Percentiles rank a stretch among this genome's conserved stretches.
These are phyloP conservation scores for Talaromyces funiculosus DNA, from an alignment of 2,329 filamentous ascomycete species.

Conservation along the genomic window DNA sequence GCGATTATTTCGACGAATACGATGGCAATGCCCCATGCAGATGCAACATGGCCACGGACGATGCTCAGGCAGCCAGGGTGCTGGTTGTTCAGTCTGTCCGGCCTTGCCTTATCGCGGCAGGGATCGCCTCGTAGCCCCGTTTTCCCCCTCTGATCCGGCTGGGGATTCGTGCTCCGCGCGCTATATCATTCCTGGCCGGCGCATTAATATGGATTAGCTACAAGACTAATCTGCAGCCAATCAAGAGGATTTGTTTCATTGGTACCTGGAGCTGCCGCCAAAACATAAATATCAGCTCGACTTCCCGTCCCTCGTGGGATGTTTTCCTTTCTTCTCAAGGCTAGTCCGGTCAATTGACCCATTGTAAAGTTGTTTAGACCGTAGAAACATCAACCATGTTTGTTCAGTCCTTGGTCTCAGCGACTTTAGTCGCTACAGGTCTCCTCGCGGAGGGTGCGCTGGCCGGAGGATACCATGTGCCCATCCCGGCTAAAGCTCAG, in stretches of 20 bases:
- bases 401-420: slow-evolving; percentile 9
- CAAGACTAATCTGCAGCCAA: not conserved
- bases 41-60: not conserved
- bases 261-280: not conserved
- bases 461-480: slow-evolving; percentile 6
- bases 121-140: not conserved
- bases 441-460: slow-evolving; percentile 6
- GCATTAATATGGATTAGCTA: not conserved
- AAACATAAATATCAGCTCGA: not conserved
- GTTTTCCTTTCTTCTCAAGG: not conserved
- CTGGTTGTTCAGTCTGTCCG: not conserved
- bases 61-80: not conserved
- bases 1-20: not conserved
- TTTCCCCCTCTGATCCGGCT: not conserved
- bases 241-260: not conserved
- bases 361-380: not conserved
- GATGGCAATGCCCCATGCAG: not conserved
- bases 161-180: not conserved
- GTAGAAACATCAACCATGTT: slow-evolving; percentile 9
- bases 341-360: not conserved
- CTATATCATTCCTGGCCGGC: not conserved
- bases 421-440: slow-evolving; percentile 8
- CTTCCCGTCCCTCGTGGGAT: not conserved
- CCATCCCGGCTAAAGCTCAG: slow-evolving; percentile 10
- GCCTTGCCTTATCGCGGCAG: not conserved